Conservation (phyloP, 805 yeast genomes). For the Candida khao-thaluensis region DNA sequence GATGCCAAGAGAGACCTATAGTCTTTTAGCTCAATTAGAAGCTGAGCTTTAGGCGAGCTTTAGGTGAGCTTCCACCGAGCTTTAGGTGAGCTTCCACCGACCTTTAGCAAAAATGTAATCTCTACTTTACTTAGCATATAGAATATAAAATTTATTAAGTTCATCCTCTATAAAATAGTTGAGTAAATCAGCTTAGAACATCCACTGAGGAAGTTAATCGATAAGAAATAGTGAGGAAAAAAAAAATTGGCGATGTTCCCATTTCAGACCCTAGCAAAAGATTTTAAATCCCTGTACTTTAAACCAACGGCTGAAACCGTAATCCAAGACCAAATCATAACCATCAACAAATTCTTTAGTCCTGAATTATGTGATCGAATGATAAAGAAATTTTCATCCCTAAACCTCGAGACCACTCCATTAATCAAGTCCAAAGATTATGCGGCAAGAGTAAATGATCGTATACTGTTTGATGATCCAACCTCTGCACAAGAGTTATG, state of each 20-base stretch:
- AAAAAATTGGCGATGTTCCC: constrained; percentile 20
- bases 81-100: too few relatives aligned
- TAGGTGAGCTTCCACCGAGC: too few relatives aligned
- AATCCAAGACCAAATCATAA: constrained; percentile 38
- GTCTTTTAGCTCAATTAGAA: constrained; percentile 66
- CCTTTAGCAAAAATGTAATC: too few relatives aligned
- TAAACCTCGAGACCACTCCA: constrained; percentile 48
- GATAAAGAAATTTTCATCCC: constrained; percentile 29
- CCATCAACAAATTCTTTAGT: constrained; percentile 39
- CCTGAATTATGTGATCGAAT: constrained; percentile 39
- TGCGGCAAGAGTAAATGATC: constrained; percentile 58
- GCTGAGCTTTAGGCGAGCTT: constrained; percentile 26
- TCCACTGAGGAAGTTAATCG: too few relatives aligned
- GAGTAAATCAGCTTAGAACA: too few relatives aligned
- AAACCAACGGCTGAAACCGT: constrained; percentile 24
- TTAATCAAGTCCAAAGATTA: constrained; percentile 48
- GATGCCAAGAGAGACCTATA: constrained; percentile 85
- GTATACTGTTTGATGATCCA: constrained; percentile 42
- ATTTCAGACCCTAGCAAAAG: constrained; percentile 14
- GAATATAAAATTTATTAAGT: too few relatives aligned
- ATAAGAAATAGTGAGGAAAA: too few relatives aligned
- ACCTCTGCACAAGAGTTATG: constrained; percentile 41
- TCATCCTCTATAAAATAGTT: too few relatives aligned
- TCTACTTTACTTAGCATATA: not conserved
- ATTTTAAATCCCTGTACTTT: constrained; percentile 19